phyloP scores from a whole-genome alignment of 345 rosid genomes.

The Populus euphratica region DNA sequence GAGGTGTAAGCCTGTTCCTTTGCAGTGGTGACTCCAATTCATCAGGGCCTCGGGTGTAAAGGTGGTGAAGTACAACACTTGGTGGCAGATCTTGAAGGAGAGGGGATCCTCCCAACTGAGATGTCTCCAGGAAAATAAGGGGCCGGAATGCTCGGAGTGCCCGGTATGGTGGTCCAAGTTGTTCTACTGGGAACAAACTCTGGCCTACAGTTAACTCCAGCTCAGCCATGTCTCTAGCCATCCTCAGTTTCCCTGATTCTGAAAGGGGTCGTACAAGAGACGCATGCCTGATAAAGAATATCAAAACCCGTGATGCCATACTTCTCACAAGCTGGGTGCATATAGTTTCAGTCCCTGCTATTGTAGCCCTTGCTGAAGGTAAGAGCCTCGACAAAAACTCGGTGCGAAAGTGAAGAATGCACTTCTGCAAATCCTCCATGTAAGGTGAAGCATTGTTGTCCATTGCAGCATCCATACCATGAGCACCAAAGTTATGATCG shows the following conservation, averaged over 20 bases:
- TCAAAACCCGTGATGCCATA: slow-evolving; percentile 84
- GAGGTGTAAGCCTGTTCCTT: slow-evolving; percentile 71
- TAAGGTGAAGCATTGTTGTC: slow-evolving; percentile 88
- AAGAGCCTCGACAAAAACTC: slow-evolving; percentile 83
- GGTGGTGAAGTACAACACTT: slow-evolving; percentile 83
- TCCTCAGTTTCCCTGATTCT: slow-evolving; percentile 92
- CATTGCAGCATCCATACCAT: slow-evolving; percentile 71
- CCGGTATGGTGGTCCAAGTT: slow-evolving; percentile 87
- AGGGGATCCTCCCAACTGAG: slow-evolving; percentile 77
- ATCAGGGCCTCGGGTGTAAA: slow-evolving; percentile 87
- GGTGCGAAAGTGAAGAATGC: slow-evolving; percentile 77
- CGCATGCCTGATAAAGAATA: slow-evolving; percentile 85
- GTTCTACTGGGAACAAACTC: slow-evolving; percentile 92
- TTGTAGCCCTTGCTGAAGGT: slow-evolving; percentile 55
- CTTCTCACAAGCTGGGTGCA: slow-evolving; percentile 87
- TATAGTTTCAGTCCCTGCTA: slow-evolving; percentile 68
- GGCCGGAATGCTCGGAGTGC: slow-evolving; percentile 98
- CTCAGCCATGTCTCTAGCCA: slow-evolving; percentile 99
- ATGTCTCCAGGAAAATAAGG: slow-evolving; percentile 81
- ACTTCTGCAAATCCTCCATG: slow-evolving; percentile 94
- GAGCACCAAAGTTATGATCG: slow-evolving; percentile 74
- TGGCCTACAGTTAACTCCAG: slow-evolving; percentile 94
- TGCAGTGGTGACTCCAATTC: slow-evolving; percentile 85
- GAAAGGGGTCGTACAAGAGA: slow-evolving; percentile 95
- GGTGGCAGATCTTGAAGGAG: slow-evolving; percentile 86